These are phyloP conservation scores for Aquilaria agallochum DNA, from an alignment of 441 rosid species.

Conservation along the genomic window DNA sequence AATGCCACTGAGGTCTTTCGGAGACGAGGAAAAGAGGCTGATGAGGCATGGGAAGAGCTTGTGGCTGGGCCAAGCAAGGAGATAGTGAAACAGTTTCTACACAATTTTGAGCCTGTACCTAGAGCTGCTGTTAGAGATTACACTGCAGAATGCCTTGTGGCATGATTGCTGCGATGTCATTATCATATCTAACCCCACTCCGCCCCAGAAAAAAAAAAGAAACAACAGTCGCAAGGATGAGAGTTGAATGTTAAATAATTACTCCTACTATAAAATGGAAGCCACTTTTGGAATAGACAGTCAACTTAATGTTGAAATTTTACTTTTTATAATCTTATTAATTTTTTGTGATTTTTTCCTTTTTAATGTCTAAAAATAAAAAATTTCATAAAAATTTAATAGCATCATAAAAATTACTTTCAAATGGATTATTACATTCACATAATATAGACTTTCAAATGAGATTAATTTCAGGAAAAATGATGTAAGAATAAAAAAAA, in stretches of 20 bases:
- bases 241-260: too few relatives aligned
- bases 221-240: too few relatives aligned
- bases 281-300: not conserved
- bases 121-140: slow-evolving; percentile 17
- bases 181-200: not conserved
- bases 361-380: not conserved
- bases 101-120: slow-evolving; percentile 10
- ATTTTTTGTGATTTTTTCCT: not conserved
- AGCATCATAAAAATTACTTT: not conserved
- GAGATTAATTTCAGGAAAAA: too few relatives aligned
- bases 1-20: slow-evolving; percentile 61
- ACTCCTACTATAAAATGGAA: too few relatives aligned
- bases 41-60: slow-evolving; percentile 54
- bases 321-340: not conserved
- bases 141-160: slow-evolving; percentile 27
- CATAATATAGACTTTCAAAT: too few relatives aligned
- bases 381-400: not conserved
- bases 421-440: too few relatives aligned
- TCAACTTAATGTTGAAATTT: not conserved
- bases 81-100: slow-evolving; percentile 40
- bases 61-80: slow-evolving; percentile 46
- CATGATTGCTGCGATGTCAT: slow-evolving; percentile 10
- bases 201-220: too few relatives aligned
- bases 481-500: too few relatives aligned
- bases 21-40: slow-evolving; percentile 34